Conservation (phyloP, 2,329 filamentous ascomycete species). For the Neonectria punicea region DNA sequence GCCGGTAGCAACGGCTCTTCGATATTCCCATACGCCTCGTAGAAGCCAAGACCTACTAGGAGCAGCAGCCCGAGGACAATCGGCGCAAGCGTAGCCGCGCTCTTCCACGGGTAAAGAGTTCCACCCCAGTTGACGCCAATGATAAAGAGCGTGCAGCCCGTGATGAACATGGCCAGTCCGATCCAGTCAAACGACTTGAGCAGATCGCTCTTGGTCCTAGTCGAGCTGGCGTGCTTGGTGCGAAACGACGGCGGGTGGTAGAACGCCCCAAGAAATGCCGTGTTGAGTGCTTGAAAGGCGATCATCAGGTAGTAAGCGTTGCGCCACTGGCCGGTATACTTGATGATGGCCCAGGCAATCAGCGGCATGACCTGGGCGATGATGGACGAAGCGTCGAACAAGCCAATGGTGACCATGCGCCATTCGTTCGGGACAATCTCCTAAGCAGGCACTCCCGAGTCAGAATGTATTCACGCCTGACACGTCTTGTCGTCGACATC, state of each 20-base stretch:
- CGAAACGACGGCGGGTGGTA: slow-evolving; percentile 14
- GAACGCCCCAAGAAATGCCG: slow-evolving; percentile 11
- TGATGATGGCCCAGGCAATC: slow-evolving; percentile 20
- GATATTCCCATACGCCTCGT: slow-evolving; percentile 11
- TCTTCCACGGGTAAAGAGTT: slow-evolving; percentile 14
- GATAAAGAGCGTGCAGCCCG: slow-evolving; percentile 19
- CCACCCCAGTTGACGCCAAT: slow-evolving; percentile 23
- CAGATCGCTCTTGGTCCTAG: slow-evolving; percentile 7
- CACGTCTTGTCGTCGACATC: background rate
- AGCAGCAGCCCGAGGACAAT: slow-evolving; percentile 12
- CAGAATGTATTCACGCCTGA: background rate
- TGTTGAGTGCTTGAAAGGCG: slow-evolving; percentile 15
- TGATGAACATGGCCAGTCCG: slow-evolving; percentile 14
- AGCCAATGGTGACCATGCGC: slow-evolving; percentile 50
- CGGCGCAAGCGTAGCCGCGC: slow-evolving; percentile 4
- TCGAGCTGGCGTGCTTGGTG: slow-evolving; percentile 7
- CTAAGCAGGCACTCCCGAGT: slow-evolving; percentile 18
- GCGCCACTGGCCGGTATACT: slow-evolving; percentile 23
- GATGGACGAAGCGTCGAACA: slow-evolving; percentile 23
- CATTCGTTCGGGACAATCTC: slow-evolving; percentile 52
- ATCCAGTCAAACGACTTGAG: slow-evolving; percentile 20
- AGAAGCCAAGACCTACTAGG: slow-evolving; percentile 7
- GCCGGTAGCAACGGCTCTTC: slow-evolving; percentile 17
- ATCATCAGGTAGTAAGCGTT: slow-evolving; percentile 26
- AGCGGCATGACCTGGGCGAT: slow-evolving; percentile 25